Evolutionary conservation across 257 asterid species (phyloP).

Genomic region (Cruciata laevipes): DNA sequence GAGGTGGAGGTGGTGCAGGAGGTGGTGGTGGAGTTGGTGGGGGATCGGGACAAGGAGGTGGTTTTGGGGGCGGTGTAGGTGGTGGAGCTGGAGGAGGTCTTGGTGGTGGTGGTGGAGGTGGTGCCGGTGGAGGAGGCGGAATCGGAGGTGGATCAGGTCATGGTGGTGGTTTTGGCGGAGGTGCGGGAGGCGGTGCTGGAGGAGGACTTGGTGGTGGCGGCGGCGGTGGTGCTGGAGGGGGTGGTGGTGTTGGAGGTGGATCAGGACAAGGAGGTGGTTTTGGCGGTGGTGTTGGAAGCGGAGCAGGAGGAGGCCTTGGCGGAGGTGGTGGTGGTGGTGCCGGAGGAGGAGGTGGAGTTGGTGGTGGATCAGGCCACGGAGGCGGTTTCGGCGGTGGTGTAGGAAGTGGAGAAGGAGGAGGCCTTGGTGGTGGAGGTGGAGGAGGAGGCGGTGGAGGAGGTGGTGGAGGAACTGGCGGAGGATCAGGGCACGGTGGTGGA

Average conservation of each 20-base stretch:
- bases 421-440: constrained; percentile 20
- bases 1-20: constrained; percentile 13
- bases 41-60: not conserved
- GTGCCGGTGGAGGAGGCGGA: constrained; percentile 17
- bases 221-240: constrained; percentile 22
- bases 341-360: constrained; percentile 22
- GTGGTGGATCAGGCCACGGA: constrained; percentile 28
- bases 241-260: constrained; percentile 21
- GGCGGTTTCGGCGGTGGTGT: constrained; percentile 29
- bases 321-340: constrained; percentile 13
- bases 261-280: constrained; percentile 20
- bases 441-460: constrained; percentile 16
- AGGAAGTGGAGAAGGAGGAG: constrained; percentile 24
- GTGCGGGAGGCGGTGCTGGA: constrained; percentile 24
- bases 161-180: constrained; percentile 30
- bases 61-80: not conserved
- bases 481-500: constrained; percentile 18
- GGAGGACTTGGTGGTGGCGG: constrained; percentile 24
- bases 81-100: constrained; percentile 13
- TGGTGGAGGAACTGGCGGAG: constrained; percentile 16
- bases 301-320: constrained; percentile 18
- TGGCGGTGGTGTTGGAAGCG: constrained; percentile 21
- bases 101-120: constrained; percentile 20
- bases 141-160: constrained; percentile 28
- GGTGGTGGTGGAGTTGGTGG: not conserved